Evolutionary conservation across 805 yeast species (phyloP), one percentile per base, ranked within the genome.

Genomic region (Sugiyamaella americana): DNA sequence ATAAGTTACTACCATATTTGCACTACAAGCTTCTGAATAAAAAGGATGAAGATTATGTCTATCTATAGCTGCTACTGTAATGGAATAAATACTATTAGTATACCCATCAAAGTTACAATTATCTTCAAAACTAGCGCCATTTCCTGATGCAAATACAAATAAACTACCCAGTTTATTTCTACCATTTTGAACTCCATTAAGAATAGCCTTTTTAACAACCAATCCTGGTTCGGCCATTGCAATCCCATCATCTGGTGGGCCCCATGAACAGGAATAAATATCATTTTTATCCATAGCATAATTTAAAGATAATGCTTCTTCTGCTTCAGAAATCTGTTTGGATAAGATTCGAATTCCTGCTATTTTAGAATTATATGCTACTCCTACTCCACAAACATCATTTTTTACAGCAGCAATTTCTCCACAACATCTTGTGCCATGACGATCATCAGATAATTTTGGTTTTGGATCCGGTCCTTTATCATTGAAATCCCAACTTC

Each of bases 231-330:
- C 93, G 44, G 86, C 88, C 74, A 93, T 78, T 1, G 95, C 77
- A 47, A 64, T 72, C 0, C 98, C 98, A 62, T 91, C 86, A 64
- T 93, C 98, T 2, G 87, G 76, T 1, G 98, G 98, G 5, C 98
- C 98, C 98, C 98, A 93, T 2, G 96, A 87, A 65, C 98, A 93
- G 2, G 96, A 86, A 63, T 88, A 93, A 35, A 93, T 93, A 63
- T 93, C 96, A 64, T 93, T 93, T 22, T 78, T 76, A 51, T 87
- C 89, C 52, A 84, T 68, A 0, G 80, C 89, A 64, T 85, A 84
- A 32, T 85, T 73, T 72, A 93, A 70, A 1, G 98, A 84, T 2
- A 84, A 78, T 0, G 98, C 98, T 65, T 93, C 98, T 52, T 89
- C 95, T 49, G 82, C 95, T 2, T 86, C 70, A 2, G 91, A 79